phyloP scores from a whole-genome alignment of 2,329 filamentous ascomycete genomes.

The Penicillium occitanis region DNA sequence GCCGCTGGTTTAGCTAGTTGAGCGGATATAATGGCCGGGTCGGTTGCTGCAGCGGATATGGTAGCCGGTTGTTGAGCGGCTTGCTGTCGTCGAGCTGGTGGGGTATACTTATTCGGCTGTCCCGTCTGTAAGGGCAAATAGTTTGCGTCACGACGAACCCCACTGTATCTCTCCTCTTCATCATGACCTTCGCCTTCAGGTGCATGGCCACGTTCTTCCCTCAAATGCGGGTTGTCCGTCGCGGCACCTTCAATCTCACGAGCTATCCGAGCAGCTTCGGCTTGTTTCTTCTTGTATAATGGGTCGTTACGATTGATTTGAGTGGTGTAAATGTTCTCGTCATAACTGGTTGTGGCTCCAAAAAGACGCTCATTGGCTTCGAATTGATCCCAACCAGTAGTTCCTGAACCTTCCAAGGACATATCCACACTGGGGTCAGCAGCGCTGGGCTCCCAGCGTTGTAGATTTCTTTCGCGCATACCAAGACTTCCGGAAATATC shows the following conservation, averaged over 20 bases:
- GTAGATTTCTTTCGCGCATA: slow-evolving; percentile 70
- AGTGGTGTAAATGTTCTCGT: slow-evolving; percentile 94
- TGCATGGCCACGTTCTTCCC: slow-evolving; percentile 79
- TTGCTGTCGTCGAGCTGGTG: slow-evolving; percentile 81
- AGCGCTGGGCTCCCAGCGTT: slow-evolving; percentile 75
- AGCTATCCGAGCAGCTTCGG: slow-evolving; percentile 77
- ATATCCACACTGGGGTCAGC: slow-evolving; percentile 63
- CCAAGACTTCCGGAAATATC: slow-evolving; percentile 77
- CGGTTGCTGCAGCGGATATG: slow-evolving; percentile 73
- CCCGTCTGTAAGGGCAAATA: slow-evolving; percentile 66
- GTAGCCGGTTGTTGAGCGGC: slow-evolving; percentile 62
- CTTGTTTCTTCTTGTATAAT: slow-evolving; percentile 73
- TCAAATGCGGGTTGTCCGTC: slow-evolving; percentile 76
- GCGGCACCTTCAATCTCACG: slow-evolving; percentile 81
- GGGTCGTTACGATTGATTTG: slow-evolving; percentile 81
- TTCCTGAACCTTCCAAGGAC: slow-evolving; percentile 64
- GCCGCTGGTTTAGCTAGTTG: slow-evolving; percentile 52
- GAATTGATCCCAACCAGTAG: slow-evolving; percentile 84
- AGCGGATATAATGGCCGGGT: slow-evolving; percentile 89
- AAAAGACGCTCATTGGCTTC: slow-evolving; percentile 84
- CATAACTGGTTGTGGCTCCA: slow-evolving; percentile 83
- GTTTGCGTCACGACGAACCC: slow-evolving; percentile 67
- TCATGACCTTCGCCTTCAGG: slow-evolving; percentile 67
- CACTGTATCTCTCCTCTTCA: slow-evolving; percentile 97
- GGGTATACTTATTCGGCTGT: slow-evolving; percentile 75